Evolutionary conservation across 2,329 filamentous ascomycete species (phyloP).

Genomic region (Fusarium sp.): DNA sequence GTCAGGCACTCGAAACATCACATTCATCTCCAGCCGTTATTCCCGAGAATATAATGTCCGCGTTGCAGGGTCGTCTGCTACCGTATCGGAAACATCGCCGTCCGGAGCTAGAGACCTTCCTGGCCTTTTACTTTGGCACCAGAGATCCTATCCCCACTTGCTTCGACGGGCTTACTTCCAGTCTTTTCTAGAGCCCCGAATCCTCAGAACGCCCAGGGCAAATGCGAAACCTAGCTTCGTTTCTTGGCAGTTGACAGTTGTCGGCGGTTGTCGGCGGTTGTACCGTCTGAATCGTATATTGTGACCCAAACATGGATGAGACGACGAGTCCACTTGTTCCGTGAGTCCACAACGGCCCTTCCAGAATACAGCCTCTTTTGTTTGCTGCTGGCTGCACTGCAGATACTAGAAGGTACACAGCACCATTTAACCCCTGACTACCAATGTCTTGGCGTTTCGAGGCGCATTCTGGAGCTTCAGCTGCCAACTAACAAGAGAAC

Average conservation of each 20-base stretch:
- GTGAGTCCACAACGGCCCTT: conserved; percentile 7
- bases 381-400: background rate
- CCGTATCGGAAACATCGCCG: conserved; percentile 14
- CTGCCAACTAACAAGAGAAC: conserved; percentile 12
- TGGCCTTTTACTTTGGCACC: conserved; percentile 26
- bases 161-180: conserved; percentile 40
- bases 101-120: conserved; percentile 9
- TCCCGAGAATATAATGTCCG: conserved; percentile 27
- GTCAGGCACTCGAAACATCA: conserved; percentile 31
- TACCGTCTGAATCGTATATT: conserved; percentile 9
- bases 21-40: conserved; percentile 24
- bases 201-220: conserved; percentile 18
- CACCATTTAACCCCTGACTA: conserved; percentile 9
- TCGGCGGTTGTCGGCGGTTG: too few relatives aligned
- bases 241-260: background rate
- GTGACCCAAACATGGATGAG: conserved; percentile 28
- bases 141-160: conserved; percentile 29
- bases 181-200: conserved; percentile 38
- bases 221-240: conserved; percentile 6
- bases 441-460: conserved; percentile 30
- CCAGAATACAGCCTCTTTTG: conserved; percentile 19
- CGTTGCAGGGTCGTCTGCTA: conserved; percentile 8
- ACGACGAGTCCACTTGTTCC: conserved; percentile 12
- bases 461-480: conserved; percentile 29
- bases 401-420: too few relatives aligned